Conservation (phyloP, 306 rosid genomes). For the Nissolia schottii region DNA sequence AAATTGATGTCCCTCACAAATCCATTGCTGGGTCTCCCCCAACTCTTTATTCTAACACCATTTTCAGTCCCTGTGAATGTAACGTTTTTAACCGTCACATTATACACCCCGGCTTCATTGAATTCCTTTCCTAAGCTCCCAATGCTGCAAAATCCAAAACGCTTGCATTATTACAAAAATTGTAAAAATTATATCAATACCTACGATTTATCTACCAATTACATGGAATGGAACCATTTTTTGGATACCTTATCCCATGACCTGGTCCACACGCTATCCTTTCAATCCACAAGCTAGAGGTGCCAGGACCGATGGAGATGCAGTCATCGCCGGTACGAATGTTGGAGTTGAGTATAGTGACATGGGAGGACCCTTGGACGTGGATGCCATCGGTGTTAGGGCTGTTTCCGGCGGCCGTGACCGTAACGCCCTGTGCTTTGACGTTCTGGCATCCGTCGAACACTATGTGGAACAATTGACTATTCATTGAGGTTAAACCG, state of each 20-base stretch:
- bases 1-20: constrained; percentile 42
- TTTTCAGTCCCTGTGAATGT: constrained; percentile 44
- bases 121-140: constrained; percentile 54
- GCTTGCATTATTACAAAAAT: background rate
- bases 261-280: constrained; percentile 60
- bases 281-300: constrained; percentile 58
- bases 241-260: constrained; percentile 59
- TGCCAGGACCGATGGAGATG: constrained; percentile 67
- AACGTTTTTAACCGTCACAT: constrained; percentile 55
- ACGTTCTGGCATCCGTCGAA: constrained; percentile 49
- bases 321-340: constrained; percentile 65
- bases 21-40: constrained; percentile 56
- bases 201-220: no score
- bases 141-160: constrained; percentile 41
- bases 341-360: constrained; percentile 44
- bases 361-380: constrained; percentile 39
- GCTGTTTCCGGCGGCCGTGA: constrained; percentile 42
- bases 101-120: constrained; percentile 53
- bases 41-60: constrained; percentile 58
- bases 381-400: constrained; percentile 84
- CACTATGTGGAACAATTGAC: constrained; percentile 57
- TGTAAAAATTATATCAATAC: no score
- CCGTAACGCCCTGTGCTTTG: constrained; percentile 27
- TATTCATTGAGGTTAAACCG: constrained; percentile 51
- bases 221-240: background rate